Evolutionary conservation across 2,329 filamentous ascomycete genomes (phyloP), one percentile per base, ranked within the genome.

Genomic region (Fusarium sp.): DNA sequence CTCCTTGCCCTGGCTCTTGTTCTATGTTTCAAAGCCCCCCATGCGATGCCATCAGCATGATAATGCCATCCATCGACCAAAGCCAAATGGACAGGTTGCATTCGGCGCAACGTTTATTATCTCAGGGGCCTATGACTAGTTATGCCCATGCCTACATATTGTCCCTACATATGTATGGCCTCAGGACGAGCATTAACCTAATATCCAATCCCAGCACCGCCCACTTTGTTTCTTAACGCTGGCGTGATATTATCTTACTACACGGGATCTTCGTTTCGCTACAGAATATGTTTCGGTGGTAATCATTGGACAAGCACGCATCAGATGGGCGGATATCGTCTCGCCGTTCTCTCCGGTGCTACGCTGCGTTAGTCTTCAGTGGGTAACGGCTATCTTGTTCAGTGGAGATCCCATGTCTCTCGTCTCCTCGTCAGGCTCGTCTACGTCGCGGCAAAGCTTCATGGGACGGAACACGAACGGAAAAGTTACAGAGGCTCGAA

Each of bases 11-110:
- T 58, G 35, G 35, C 44, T 56, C 64, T 56, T 74, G 69, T 54
- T 63, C 67, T 70, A 76, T 77, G 75, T 77, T 77, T 77, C 75
- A 77, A 75, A 63, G 69, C 71, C 75, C 71, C 75, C 75, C 75
- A 77, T 75, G 69, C 75, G 57, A 69, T 64, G 59, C 57, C 54
- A 47, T 50, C 64, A 70, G 52, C 40, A 63, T 46, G 65, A 64
- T 57, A 67, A 69, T 62, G 37, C 65, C 43, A 50, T 56, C 65
- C 49, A 59, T 47, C 64, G 33, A 23, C 30, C 30, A 37, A 18
- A 25, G 16, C 33, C 23, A 33, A 44, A 40, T 47, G 47, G 33
- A 66, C 67, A 71, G 67, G 53, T 71, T 56, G 28, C 47, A 71
- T 25, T 43, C 66, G 25, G 57, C 35, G 38, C 47, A 57, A 42